Conservation (phyloP, 2,329 filamentous ascomycete genomes). For the Penicillium occitanis region DNA sequence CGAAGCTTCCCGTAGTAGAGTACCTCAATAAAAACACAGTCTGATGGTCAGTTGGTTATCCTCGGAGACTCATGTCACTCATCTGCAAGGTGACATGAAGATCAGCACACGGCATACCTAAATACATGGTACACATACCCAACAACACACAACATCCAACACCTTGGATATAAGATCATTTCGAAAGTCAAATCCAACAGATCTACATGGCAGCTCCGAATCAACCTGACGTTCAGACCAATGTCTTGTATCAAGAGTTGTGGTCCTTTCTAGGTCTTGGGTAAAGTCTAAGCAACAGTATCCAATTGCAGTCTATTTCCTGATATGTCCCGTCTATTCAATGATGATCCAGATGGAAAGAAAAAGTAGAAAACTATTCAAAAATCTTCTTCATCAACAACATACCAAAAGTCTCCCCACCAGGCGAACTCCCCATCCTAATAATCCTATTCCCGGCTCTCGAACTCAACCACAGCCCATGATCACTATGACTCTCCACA, state of each 20-base stretch:
- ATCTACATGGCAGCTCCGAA: not conserved
- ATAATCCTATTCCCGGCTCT: slow-evolving; percentile 76
- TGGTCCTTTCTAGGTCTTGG: not conserved
- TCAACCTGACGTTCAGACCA: not conserved
- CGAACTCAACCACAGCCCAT: slow-evolving; percentile 71
- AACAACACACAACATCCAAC: not conserved
- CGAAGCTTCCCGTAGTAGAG: too few relatives aligned
- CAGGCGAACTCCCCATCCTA: slow-evolving; percentile 63
- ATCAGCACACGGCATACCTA: slow-evolving; percentile 11
- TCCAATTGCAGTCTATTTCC: not conserved
- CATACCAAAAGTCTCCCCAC: slow-evolving; percentile 19
- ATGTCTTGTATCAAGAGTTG: not conserved
- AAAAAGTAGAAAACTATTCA: slow-evolving; percentile 8
- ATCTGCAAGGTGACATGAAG: slow-evolving; percentile 1
- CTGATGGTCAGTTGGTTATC: not conserved
- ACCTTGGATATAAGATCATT: not conserved
- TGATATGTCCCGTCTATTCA: not conserved
- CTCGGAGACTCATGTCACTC: not conserved
- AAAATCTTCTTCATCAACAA: slow-evolving; percentile 22
- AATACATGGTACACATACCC: slow-evolving; percentile 4
- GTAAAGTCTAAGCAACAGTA: not conserved
- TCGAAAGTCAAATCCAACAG: not conserved
- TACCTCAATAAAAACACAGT: not conserved
- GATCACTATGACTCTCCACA: slow-evolving; percentile 66
- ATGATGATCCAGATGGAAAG: not conserved